Base-by-base conservation (phyloP, 2,329 filamentous ascomycete species). In the Sporothrix phasma region DNA sequence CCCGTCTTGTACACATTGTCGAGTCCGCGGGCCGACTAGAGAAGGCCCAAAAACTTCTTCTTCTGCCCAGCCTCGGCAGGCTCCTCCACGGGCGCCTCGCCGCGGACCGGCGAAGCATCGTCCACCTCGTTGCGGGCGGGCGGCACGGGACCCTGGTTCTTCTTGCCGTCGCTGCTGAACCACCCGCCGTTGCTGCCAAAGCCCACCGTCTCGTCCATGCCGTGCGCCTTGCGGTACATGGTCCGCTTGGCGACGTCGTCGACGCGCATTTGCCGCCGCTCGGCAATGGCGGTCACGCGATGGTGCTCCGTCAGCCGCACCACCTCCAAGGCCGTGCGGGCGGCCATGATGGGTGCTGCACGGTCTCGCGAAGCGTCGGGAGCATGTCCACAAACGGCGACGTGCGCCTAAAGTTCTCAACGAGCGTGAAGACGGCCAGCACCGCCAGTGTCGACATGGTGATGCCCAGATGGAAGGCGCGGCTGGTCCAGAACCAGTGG, bases 171-270 rank as follows among this genome's bases (percentile, higher is more conserved):
- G 19, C 62, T 64, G 37, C 67, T 66, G 13, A 68, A 63, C 66
- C 68, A 66, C 29, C 67, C 66, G 49, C 65, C 64, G 39, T 61
- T 63, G 65, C 65, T 68, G 63, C 59, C 64, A 70, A 87, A 79
- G 37, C 80, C 80, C 61, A 83, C 78, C 70, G 81, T 80, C 69
- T 82, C 78, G 74, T 92, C 88, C 71, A 96, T 75, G 10, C 91
- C 92, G 79, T 96, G 91, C 66, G 88, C 90, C 76, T 90, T 87
- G 71, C 92, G 86, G 76, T 91, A 99, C 75, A 89, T 86, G 66
- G 84, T 84, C 71, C 93, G 83, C 84, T 97, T 96, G 74, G 88
- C 84, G 31, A 94, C 88, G 77, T 99, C 94, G 69, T 96, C 91
- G 64, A 91, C 81, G 69, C 86, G 86, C 72, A 82, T 82, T 71